These are phyloP conservation scores for Acanthamoeba healyi DNA, from an alignment of 208 protist species.

Conservation along the genomic window DNA sequence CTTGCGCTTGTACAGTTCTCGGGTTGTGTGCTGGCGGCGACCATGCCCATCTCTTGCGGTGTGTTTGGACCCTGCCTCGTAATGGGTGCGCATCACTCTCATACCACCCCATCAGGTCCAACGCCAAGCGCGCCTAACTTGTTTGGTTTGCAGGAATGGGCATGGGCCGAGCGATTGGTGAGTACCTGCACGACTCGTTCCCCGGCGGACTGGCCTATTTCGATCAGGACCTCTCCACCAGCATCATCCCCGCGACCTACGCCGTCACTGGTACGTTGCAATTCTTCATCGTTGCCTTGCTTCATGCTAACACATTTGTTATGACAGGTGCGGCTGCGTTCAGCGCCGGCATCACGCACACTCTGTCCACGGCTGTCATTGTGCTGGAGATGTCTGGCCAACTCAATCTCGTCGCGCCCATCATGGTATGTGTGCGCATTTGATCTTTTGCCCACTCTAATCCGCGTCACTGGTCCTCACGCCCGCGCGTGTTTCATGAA, in stretches of 20 bases:
- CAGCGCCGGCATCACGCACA: slow-evolving; percentile 62
- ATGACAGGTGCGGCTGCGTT: slow-evolving; percentile 73
- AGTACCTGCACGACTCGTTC: slow-evolving; percentile 28
- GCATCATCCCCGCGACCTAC: slow-evolving; percentile 73
- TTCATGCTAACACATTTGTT: not conserved
- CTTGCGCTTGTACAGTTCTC: not conserved
- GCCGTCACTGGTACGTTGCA: slow-evolving; percentile 52
- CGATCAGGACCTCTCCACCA: slow-evolving; percentile 2
- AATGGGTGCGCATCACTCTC: slow-evolving; percentile 59
- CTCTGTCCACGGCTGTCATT: slow-evolving; percentile 75
- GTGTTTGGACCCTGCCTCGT: slow-evolving; percentile 69
- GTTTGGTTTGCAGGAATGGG: slow-evolving; percentile 54
- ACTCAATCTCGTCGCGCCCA: slow-evolving; percentile 37
- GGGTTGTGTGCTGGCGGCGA: slow-evolving; percentile 21
- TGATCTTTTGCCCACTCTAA: not conserved
- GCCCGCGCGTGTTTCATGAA: not conserved
- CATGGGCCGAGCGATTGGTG: slow-evolving; percentile 71
- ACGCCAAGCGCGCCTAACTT: no score
- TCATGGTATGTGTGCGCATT: slow-evolving; percentile 26
- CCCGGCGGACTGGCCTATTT: slow-evolving; percentile 37
- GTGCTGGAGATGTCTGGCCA: slow-evolving; percentile 76
- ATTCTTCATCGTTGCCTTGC: not conserved
- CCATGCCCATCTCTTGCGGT: slow-evolving; percentile 76
- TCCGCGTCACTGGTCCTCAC: not conserved
- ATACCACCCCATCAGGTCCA: no score